phyloP scores from a whole-genome alignment of 192 early-diverging fungal species.

The Coemansia sp. region DNA sequence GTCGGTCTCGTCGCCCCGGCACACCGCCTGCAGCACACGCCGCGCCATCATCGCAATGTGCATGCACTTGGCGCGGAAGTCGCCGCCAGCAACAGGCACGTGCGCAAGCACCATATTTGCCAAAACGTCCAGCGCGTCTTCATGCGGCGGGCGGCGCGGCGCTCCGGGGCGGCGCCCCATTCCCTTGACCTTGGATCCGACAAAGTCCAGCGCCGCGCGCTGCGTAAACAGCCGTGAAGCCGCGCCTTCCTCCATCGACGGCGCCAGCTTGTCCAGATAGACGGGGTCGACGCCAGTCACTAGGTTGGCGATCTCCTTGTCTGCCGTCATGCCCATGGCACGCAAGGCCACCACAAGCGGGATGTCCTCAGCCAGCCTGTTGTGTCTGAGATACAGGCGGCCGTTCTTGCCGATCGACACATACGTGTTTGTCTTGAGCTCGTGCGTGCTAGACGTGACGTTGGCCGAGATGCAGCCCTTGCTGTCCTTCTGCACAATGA shows the following conservation, averaged over 20 bases:
- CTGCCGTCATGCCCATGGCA: conserved; percentile 92
- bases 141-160: conserved; percentile 61
- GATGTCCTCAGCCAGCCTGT: conserved; percentile 83
- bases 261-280: conserved; percentile 80
- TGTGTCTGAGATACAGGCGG: conserved; percentile 85
- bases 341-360: conserved; percentile 88
- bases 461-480: conserved; percentile 80
- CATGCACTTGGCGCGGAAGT: conserved; percentile 90
- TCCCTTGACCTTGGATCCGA: conserved; percentile 77
- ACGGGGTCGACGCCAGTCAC: conserved; percentile 86
- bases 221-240: conserved; percentile 82
- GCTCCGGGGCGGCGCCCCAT: conserved; percentile 60
- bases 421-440: conserved; percentile 92
- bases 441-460: conserved; percentile 89
- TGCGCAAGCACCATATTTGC: conserved; percentile 87
- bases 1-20: conserved; percentile 80
- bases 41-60: conserved; percentile 94
- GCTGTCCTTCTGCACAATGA: conserved; percentile 88
- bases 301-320: conserved; percentile 93
- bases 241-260: conserved; percentile 85
- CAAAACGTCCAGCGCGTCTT: conserved; percentile 87
- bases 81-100: conserved; percentile 84
- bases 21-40: conserved; percentile 84
- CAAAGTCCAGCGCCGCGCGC: conserved; percentile 86
- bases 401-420: conserved; percentile 65